These are phyloP conservation scores for Marsdenia floribunda DNA, from an alignment of 257 asterid species.

Conservation along the genomic window DNA sequence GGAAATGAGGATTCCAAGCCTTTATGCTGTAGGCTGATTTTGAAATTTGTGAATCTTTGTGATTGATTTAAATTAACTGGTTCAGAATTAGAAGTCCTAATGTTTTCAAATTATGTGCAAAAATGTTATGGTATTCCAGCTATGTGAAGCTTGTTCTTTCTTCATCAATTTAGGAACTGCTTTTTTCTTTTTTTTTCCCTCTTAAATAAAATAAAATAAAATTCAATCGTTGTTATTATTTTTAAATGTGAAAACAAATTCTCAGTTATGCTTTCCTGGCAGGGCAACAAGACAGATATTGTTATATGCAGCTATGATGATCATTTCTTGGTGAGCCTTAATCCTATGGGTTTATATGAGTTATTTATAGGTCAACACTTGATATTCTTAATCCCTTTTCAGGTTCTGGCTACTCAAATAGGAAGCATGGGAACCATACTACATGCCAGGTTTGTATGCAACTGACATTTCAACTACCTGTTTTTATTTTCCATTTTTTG, in stretches of 20 bases:
- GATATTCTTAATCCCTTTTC: constrained; percentile 18
- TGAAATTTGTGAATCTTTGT: not conserved
- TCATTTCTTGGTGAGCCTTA: constrained; percentile 59
- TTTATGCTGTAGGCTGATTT: no score
- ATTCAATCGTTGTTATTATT: no score
- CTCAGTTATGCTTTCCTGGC: constrained; percentile 1
- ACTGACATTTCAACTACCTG: not conserved
- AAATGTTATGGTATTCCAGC: not conserved
- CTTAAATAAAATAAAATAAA: no score
- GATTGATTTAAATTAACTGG: not conserved
- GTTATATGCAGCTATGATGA: constrained; percentile 74
- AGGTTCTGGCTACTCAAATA: constrained; percentile 89
- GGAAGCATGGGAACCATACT: constrained; percentile 95
- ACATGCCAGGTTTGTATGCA: constrained; percentile 60
- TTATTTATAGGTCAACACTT: not conserved
- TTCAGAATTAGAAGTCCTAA: not conserved
- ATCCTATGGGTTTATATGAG: not conserved
- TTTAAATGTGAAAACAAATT: not conserved
- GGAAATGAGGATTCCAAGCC: not conserved
- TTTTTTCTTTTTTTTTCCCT: no score
- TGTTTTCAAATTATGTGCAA: not conserved
- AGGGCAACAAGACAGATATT: constrained; percentile 77
- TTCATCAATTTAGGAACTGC: not conserved
- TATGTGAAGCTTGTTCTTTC: not conserved
- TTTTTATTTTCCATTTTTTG: not conserved